Conservation (phyloP, 129 eudicot species). For the Scalesia atractyloides region DNA sequence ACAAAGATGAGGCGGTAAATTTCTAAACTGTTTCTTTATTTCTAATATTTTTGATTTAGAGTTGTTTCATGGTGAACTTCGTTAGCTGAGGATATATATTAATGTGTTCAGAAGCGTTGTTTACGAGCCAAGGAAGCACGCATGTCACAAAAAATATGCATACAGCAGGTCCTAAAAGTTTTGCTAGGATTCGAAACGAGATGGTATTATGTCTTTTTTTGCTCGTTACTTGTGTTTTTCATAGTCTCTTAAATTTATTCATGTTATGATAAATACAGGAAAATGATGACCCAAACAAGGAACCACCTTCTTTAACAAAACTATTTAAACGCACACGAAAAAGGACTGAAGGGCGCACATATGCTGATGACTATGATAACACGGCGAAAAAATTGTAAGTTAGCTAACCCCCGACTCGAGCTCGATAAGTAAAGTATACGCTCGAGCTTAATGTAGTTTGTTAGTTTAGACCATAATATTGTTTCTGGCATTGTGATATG, state of each 20-base stretch:
- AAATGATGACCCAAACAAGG: constrained; percentile 9
- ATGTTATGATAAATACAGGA: neutral
- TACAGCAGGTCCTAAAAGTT: constrained; percentile 5
- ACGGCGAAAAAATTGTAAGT: neutral
- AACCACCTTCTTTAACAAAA: neutral
- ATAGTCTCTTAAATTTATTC: neutral
- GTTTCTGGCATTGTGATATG: too few species aligned
- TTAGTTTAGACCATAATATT: too few species aligned
- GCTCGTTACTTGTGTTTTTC: neutral
- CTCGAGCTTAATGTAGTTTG: too few species aligned
- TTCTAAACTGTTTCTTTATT: neutral
- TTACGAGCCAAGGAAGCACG: neutral
- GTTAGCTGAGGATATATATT: neutral
- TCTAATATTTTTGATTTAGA: neutral
- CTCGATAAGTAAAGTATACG: too few species aligned
- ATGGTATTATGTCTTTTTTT: neutral
- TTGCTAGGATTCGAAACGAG: constrained; percentile 1
- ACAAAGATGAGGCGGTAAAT: neutral
- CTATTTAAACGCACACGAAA: neutral
- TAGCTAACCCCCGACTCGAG: too few species aligned
- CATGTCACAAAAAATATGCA: neutral
- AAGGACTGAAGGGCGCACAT: neutral
- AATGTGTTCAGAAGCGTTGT: neutral
- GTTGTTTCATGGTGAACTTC: neutral
- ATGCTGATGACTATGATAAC: neutral